Evolutionary conservation across 371 early-diverging fungal species (phyloP).

Genomic region (Circinella minor): DNA sequence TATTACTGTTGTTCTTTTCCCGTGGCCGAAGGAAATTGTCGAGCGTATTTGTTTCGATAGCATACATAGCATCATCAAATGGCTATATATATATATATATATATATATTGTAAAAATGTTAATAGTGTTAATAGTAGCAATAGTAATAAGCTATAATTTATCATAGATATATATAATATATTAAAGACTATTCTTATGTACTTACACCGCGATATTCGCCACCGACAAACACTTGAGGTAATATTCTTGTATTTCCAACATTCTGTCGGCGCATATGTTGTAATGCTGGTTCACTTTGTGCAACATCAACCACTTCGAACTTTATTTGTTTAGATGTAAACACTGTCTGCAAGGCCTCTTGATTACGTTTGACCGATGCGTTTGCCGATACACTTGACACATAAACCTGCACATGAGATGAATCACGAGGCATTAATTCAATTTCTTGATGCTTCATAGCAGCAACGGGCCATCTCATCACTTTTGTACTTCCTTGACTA

Average conservation of each 20-base stretch:
- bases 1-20: background rate
- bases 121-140: too few species aligned
- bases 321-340: slow-evolving; percentile 25
- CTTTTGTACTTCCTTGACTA: slow-evolving; percentile 8
- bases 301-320: slow-evolving; percentile 43
- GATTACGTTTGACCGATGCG: slow-evolving; percentile 35
- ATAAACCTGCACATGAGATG: slow-evolving; percentile 37
- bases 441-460: slow-evolving; percentile 12
- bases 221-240: slow-evolving; percentile 51
- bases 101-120: too few species aligned
- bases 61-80: slow-evolving; percentile 19
- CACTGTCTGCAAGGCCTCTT: slow-evolving; percentile 29
- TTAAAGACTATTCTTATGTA: background rate
- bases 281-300: slow-evolving; percentile 40
- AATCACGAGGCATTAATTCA: slow-evolving; percentile 32
- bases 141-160: background rate
- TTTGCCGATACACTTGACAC: slow-evolving; percentile 40
- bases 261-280: slow-evolving; percentile 44
- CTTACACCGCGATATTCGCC: slow-evolving; percentile 46
- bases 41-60: slow-evolving; percentile 9
- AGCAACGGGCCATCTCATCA: slow-evolving; percentile 26
- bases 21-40: slow-evolving; percentile 11
- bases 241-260: slow-evolving; percentile 21
- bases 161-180: background rate
- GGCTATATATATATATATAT: slow-evolving; percentile 17